Percentiles rank a stretch among this genome's conserved stretches.
These are phyloP conservation scores for Pseudofabraea citricarpa DNA, from an alignment of 2,329 filamentous ascomycete genomes.

Conservation along the genomic window DNA sequence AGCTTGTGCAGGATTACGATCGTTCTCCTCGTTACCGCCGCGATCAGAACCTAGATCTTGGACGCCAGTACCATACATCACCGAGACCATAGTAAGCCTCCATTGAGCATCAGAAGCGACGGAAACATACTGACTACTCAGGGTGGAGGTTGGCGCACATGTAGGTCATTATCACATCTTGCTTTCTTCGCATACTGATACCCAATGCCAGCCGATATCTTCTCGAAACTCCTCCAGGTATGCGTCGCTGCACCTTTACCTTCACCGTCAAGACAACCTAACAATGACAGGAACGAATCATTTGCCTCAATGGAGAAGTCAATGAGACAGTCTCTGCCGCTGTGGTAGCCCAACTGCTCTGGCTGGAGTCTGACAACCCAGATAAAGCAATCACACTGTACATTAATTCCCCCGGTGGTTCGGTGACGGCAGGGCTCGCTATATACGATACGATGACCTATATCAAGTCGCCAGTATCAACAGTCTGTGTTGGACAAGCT, in stretches of 20 bases:
- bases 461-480: constrained; percentile 87
- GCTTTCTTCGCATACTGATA: too few relatives aligned
- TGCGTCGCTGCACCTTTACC: constrained; percentile 7
- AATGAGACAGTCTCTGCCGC: constrained; percentile 89
- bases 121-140: constrained; percentile 33
- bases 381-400: constrained; percentile 96
- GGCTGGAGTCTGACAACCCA: constrained; percentile 94
- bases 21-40: constrained; percentile 18
- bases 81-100: constrained; percentile 49
- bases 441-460: constrained; percentile 99
- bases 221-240: constrained; percentile 74
- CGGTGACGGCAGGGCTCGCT: constrained; percentile 79
- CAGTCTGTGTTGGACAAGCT: constrained; percentile 90
- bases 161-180: constrained; percentile 45
- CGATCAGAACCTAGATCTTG: constrained; percentile 25
- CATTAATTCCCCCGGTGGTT: constrained; percentile 94
- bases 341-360: constrained; percentile 92
- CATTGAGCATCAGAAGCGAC: constrained; percentile 17
- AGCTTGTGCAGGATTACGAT: constrained; percentile 13
- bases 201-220: constrained; percentile 77
- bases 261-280: too few relatives aligned
- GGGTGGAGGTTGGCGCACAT: constrained; percentile 74
- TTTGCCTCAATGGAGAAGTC: constrained; percentile 88
- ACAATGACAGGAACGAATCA: constrained; percentile 86
- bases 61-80: constrained; percentile 47